A percentile compares a stretch with the other conserved stretches of the same genome.
These are phyloP conservation scores for Cyberlindnera americana DNA, from an alignment of 805 yeast species.

Conservation along the genomic window DNA sequence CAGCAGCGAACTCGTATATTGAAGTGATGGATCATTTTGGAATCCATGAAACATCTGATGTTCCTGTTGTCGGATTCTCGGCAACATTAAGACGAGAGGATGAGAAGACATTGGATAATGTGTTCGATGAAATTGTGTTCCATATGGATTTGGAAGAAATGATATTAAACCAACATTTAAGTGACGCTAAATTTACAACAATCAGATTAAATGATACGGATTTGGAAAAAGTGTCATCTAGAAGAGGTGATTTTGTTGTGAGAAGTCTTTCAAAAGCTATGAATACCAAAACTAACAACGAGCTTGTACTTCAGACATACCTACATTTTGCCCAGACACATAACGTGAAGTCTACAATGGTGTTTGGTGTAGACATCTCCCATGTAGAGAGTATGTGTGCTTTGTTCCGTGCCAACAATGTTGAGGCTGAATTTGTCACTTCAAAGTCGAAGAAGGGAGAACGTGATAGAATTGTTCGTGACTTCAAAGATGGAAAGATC, in stretches of 20 bases:
- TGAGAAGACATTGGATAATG: slow-evolving; percentile 49
- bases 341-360: slow-evolving; percentile 55
- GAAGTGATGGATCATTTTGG: slow-evolving; percentile 55
- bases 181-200: slow-evolving; percentile 62
- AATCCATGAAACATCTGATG: slow-evolving; percentile 32
- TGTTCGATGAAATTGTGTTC: slow-evolving; percentile 71
- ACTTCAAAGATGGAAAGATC: slow-evolving; percentile 58
- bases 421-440: slow-evolving; percentile 69
- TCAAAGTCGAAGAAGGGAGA: slow-evolving; percentile 55
- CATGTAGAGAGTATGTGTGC: slow-evolving; percentile 58
- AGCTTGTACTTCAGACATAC: slow-evolving; percentile 52
- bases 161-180: slow-evolving; percentile 66
- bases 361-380: slow-evolving; percentile 72
- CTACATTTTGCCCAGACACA: slow-evolving; percentile 38
- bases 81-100: slow-evolving; percentile 87
- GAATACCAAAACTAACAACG: slow-evolving; percentile 51
- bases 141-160: slow-evolving; percentile 62
- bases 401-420: slow-evolving; percentile 52
- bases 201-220: slow-evolving; percentile 46
- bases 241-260: slow-evolving; percentile 51
- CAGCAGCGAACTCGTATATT: slow-evolving; percentile 67
- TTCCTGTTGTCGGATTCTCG: slow-evolving; percentile 76
- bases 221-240: slow-evolving; percentile 29
- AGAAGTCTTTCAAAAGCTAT: slow-evolving; percentile 50
- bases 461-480: slow-evolving; percentile 49